Conservation (phyloP, 2,329 filamentous ascomycete genomes). For the Pseudocercospora crystallina region DNA sequence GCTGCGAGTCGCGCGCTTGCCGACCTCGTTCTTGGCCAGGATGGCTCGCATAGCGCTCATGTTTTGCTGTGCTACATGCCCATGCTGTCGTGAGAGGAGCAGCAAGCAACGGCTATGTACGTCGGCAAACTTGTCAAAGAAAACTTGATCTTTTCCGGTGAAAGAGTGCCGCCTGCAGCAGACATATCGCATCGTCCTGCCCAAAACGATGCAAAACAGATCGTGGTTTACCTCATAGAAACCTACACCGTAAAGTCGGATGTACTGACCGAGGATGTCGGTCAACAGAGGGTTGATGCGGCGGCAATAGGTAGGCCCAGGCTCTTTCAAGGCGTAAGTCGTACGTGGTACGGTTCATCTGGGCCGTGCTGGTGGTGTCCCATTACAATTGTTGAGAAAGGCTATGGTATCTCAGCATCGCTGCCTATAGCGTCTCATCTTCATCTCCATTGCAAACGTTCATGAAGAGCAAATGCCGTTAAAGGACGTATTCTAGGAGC, state of each 20-base stretch:
- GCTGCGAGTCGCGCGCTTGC: slow-evolving; percentile 6
- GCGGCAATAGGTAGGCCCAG: no score
- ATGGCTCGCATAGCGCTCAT: no score
- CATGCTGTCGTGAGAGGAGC: not conserved
- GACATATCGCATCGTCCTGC: not conserved
- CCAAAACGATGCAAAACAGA: not conserved
- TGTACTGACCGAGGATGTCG: no score
- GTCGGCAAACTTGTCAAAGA: not conserved
- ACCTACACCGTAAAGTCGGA: no score
- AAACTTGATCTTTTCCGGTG: not conserved
- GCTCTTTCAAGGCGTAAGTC: no score
- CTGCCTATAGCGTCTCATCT: no score
- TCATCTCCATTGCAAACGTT: no score
- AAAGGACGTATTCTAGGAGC: not conserved
- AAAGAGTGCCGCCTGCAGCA: not conserved
- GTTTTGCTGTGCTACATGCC: not conserved
- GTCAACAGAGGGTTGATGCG: no score
- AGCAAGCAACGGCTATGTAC: not conserved
- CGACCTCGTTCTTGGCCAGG: not conserved
- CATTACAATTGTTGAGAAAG: not conserved
- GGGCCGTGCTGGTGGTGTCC: not conserved
- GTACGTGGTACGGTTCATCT: not conserved
- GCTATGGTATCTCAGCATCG: not conserved
- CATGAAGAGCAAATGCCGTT: no score
- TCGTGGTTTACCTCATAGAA: no score